Evolutionary conservation across 768 basidiomycete species (phyloP).

Genomic region (Mycena alexandri): DNA sequence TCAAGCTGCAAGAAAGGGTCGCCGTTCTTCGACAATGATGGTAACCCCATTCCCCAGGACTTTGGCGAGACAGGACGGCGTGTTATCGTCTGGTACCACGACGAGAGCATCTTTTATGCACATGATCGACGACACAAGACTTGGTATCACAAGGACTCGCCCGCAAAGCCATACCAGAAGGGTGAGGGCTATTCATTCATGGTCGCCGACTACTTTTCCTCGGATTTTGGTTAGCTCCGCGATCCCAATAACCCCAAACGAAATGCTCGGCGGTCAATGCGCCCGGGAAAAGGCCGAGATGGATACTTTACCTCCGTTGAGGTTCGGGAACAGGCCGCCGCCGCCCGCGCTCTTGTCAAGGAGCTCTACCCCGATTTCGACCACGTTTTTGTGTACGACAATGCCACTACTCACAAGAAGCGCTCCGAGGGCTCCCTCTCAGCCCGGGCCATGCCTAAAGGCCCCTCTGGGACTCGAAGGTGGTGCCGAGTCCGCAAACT

Average conservation of each 20-base stretch:
- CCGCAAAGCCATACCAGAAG: conserved; percentile 40
- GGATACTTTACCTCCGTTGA: conserved; percentile 40
- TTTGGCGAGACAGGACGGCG: conserved; percentile 20
- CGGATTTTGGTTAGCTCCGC: conserved; percentile 39
- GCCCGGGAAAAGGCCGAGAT: conserved; percentile 39
- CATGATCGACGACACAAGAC: too few relatives aligned
- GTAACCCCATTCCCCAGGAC: background rate
- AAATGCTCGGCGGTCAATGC: conserved; percentile 27
- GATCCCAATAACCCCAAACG: conserved; percentile 23
- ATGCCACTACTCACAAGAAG: background rate
- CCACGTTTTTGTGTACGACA: conserved; percentile 12
- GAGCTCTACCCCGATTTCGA: conserved; percentile 2
- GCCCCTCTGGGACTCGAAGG: conserved; percentile 9
- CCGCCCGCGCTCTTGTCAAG: background rate
- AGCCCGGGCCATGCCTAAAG: conserved; percentile 37
- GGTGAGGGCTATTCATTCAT: conserved; percentile 45
- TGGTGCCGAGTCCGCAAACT: conserved; percentile 34
- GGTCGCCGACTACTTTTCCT: conserved; percentile 46
- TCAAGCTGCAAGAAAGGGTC: background rate
- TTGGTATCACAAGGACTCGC: background rate
- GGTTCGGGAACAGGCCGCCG: background rate
- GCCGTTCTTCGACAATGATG: conserved; percentile 16
- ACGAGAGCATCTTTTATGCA: too few relatives aligned
- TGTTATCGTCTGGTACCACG: too few relatives aligned
- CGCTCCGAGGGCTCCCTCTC: background rate